A percentile compares a stretch with the other conserved stretches of the same genome.
phyloP scores from a whole-genome alignment of 352 stramenopile genomes.

The Aphanomyces stellatus region DNA sequence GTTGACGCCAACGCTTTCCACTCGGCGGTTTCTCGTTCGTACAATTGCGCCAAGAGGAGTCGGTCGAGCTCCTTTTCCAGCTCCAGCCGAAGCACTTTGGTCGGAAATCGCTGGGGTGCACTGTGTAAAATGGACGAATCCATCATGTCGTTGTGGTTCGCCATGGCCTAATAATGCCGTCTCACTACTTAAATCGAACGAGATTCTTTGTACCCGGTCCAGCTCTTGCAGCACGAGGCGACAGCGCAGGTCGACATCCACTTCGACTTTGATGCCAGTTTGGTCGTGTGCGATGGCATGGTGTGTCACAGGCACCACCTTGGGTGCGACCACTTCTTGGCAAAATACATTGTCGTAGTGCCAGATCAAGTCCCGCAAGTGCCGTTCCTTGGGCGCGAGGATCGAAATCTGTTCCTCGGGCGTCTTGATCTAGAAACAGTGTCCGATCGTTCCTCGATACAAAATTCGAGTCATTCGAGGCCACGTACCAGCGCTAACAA shows the following conservation, averaged over 20 bases:
- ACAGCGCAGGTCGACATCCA: conserved; percentile 82
- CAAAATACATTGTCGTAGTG: conserved; percentile 53
- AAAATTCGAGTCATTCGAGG: neutral
- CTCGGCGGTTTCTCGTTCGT: conserved; percentile 56
- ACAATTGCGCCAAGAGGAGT: conserved; percentile 80
- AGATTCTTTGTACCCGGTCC: conserved; percentile 34
- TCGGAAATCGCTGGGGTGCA: conserved; percentile 84
- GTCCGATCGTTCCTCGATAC: neutral
- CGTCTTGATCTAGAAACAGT: conserved; percentile 26
- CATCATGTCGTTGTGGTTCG: conserved; percentile 85
- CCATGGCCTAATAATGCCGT: conserved; percentile 35
- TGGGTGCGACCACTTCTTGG: conserved; percentile 40
- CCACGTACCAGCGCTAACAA: conserved; percentile 36
- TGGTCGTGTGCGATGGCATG: conserved; percentile 22
- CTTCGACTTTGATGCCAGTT: conserved; percentile 39
- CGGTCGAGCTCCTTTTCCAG: conserved; percentile 89
- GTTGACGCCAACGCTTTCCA: conserved; percentile 18
- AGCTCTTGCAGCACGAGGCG: conserved; percentile 85
- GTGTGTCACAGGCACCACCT: conserved; percentile 27
- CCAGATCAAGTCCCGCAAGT: conserved; percentile 47
- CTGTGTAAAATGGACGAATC: conserved; percentile 85
- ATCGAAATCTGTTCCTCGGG: conserved; percentile 69
- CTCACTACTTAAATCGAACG: neutral
- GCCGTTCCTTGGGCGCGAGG: conserved; percentile 43
- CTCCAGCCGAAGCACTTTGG: conserved; percentile 79